Base-by-base conservation (phyloP, 164 flowering plant genomes). In the Liriodendron chinense region DNA sequence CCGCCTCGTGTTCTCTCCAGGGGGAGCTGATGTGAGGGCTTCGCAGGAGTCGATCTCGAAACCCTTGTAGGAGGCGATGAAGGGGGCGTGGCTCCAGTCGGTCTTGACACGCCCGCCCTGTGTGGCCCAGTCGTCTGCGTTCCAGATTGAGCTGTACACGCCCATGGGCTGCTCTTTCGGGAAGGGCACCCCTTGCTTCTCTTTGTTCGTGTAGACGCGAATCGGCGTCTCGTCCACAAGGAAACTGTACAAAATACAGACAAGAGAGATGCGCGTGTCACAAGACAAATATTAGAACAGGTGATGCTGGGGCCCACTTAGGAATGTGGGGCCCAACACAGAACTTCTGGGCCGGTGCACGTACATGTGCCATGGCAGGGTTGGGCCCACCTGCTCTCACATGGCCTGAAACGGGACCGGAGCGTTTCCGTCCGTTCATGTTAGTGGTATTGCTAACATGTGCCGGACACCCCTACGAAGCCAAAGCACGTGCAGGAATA, bases 41-140 rank as follows among this genome's bases (percentile, higher is more conserved):
- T 90, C 96, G 65, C 99, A 96, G 1, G 82, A 93, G 74, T 94
- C 77, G 71, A 96, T 91, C 12, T 88, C 85, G 53, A 96, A 93
- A 2, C 90, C 95, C 70, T 43, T 86, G 90, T 93, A 96, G 23
- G 93, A 75, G 9, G 97, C 85, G 0, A 94, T 48, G 76, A 96
- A 96, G 0, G 99, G 99, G 0, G 98, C 93, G 53, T 92, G 97
- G 48, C 84, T 77, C 99, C 99, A 96, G 43, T 96, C 91, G 0
- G 98, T 96, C 81, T 96, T 96, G 2, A 96, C 92, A 2, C 87
- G 68, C 0, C 99, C 99, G 2, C 99, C 99, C 70, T 93, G 98
- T 23, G 98, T 95, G 66, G 98, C 98, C 98, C 98, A 95, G 76
- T 95, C 98, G 66, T 96, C 98, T 1, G 98, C 99, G 74, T 96